Conservation (phyloP, 2,329 filamentous ascomycete genomes). For the Fusarium mexicanum region DNA sequence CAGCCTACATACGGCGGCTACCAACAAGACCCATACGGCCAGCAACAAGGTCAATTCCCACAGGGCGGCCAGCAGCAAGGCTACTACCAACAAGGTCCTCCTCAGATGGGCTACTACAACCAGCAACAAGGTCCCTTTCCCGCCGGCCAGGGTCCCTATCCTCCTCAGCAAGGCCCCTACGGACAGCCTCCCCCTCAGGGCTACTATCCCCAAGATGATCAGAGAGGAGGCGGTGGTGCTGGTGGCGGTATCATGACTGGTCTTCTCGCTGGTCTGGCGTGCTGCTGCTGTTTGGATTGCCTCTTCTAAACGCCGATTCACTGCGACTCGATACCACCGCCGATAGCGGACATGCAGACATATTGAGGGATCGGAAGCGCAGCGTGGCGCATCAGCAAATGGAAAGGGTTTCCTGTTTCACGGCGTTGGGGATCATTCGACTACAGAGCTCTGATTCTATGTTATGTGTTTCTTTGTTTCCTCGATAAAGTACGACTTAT, state of each 20-base stretch:
- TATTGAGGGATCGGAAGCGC: conserved; percentile 8
- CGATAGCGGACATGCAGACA: background rate
- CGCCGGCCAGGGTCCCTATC: conserved; percentile 49
- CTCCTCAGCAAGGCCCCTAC: conserved; percentile 50
- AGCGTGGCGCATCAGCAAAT: conserved; percentile 21
- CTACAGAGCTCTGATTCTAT: conserved; percentile 20
- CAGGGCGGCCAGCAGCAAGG: conserved; percentile 39
- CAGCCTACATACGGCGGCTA: conserved; percentile 58
- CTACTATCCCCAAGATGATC: conserved; percentile 47
- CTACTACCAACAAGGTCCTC: conserved; percentile 43
- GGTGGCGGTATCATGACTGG: conserved; percentile 54
- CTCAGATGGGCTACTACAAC: conserved; percentile 46
- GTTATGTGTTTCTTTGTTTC: conserved; percentile 28
- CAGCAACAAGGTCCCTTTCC: conserved; percentile 48
- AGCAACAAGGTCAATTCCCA: conserved; percentile 32
- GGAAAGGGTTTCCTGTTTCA: conserved; percentile 17
- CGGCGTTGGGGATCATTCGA: conserved; percentile 37
- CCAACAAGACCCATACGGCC: conserved; percentile 44
- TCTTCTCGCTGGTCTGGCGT: conserved; percentile 61
- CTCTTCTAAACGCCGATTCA: conserved; percentile 57
- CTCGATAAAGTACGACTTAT: conserved; percentile 30
- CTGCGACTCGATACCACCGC: conserved; percentile 11
- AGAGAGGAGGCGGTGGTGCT: conserved; percentile 44
- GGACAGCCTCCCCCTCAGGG: conserved; percentile 49
- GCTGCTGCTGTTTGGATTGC: conserved; percentile 67